phyloP scores from a whole-genome alignment of 768 basidiomycete species.

The Coprinopsis strossmayeri region DNA sequence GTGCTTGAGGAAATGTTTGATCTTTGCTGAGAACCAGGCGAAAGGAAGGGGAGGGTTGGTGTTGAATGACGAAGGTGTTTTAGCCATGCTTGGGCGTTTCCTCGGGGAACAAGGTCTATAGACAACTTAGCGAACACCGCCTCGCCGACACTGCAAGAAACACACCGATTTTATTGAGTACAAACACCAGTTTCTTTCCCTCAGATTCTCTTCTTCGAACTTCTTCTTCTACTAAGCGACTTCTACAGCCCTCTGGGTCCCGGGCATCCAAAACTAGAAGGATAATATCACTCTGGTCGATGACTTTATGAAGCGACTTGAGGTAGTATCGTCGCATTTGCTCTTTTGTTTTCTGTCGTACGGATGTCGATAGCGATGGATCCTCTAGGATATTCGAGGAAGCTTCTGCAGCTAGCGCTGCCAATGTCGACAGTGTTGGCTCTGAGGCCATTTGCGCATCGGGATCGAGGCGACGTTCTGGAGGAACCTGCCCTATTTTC shows the following conservation, averaged over 20 bases:
- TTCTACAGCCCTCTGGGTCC: conserved; percentile 92
- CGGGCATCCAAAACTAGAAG: conserved; percentile 88
- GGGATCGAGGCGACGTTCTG: conserved; percentile 31
- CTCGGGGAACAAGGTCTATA: conserved; percentile 83
- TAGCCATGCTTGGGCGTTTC: conserved; percentile 87
- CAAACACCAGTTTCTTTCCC: conserved; percentile 89
- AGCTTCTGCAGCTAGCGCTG: conserved; percentile 37
- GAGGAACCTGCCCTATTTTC: conserved; percentile 14
- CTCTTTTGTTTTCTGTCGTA: conserved; percentile 49
- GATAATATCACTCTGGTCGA: conserved; percentile 89
- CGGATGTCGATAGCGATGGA: conserved; percentile 23
- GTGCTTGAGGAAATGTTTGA: conserved; percentile 75
- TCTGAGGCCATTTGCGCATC: conserved; percentile 72
- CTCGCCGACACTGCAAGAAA: too few species aligned
- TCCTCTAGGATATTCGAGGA: conserved; percentile 21
- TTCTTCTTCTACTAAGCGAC: conserved; percentile 90
- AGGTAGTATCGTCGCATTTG: conserved; percentile 71
- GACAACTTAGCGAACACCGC: not conserved
- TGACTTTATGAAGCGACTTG: conserved; percentile 81
- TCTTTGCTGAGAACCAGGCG: conserved; percentile 67
- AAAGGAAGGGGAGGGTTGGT: conserved; percentile 88
- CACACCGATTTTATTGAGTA: conserved; percentile 95
- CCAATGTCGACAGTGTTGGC: conserved; percentile 59
- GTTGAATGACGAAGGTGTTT: conserved; percentile 88
- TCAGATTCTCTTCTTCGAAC: conserved; percentile 79